Evolutionary conservation across 2,329 filamentous ascomycete species (phyloP).

Genomic region (Magnaporthiopsis incrustans): DNA sequence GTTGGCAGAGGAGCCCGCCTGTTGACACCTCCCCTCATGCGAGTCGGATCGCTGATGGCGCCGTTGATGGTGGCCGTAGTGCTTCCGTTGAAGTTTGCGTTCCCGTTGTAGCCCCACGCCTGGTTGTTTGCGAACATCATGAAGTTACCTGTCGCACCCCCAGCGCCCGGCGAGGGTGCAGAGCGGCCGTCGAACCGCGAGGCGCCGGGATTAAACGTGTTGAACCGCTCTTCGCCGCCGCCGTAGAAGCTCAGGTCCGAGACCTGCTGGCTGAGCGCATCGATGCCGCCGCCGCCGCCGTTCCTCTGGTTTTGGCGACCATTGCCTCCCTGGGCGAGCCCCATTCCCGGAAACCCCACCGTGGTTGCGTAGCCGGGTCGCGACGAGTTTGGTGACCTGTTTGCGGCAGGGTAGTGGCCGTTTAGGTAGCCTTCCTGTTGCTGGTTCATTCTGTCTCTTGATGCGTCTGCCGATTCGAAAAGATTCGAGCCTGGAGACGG

Average conservation of each 20-base stretch:
- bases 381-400: conserved; percentile 67
- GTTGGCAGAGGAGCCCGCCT: conserved; percentile 60
- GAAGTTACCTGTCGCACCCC: conserved; percentile 33
- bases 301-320: conserved; percentile 61
- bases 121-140: conserved; percentile 59
- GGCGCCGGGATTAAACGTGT: conserved; percentile 47
- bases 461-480: not conserved
- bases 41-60: conserved; percentile 55
- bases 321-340: conserved; percentile 28
- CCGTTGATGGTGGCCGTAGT: conserved; percentile 49
- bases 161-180: conserved; percentile 19
- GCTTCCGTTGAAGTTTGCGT: conserved; percentile 29
- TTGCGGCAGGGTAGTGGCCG: conserved; percentile 56
- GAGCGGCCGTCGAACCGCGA: conserved; percentile 36
- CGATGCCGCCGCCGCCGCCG: conserved; percentile 46
- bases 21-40: conserved; percentile 43
- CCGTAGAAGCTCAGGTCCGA: conserved; percentile 49
- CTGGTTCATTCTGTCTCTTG: conserved; percentile 32
- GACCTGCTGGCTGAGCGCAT: conserved; percentile 57
- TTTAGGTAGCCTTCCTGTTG: conserved; percentile 52
- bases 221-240: conserved; percentile 58
- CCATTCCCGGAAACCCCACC: conserved; percentile 32
- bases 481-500: not conserved
- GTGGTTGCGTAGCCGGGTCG: conserved; percentile 51
- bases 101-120: conserved; percentile 68